A percentile compares a stretch with the other conserved stretches of the same genome.
These are phyloP conservation scores for Plantago major DNA, from an alignment of 257 asterid species.

Conservation along the genomic window DNA sequence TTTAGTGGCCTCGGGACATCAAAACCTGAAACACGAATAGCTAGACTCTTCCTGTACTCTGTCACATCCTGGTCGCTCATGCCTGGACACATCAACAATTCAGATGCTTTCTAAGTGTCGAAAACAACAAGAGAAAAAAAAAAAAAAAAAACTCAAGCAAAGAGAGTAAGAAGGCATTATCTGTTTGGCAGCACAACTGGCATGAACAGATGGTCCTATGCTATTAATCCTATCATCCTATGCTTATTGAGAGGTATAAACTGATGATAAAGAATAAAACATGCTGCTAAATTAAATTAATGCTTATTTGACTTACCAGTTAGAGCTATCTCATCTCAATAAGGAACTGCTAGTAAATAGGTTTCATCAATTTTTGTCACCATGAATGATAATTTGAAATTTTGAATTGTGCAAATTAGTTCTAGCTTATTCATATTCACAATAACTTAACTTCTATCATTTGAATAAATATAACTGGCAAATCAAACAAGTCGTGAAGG, in stretches of 20 bases:
- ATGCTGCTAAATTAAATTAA: background rate
- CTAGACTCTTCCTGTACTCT: slow-evolving; percentile 68
- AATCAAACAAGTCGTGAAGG: no score
- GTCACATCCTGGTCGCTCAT: slow-evolving; percentile 73
- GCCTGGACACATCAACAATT: slow-evolving; percentile 39
- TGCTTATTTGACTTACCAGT: no score
- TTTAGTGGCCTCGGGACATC: slow-evolving; percentile 90
- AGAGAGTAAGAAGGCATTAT: background rate
- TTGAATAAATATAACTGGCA: no score
- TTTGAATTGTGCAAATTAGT: no score
- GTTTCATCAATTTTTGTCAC: no score
- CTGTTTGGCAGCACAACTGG: background rate
- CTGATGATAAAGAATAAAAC: background rate
- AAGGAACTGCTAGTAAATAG: background rate
- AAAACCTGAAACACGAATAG: slow-evolving; percentile 89
- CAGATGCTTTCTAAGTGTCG: slow-evolving; percentile 9
- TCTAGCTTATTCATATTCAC: no score
- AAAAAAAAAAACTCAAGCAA: background rate
- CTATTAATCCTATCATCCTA: background rate
- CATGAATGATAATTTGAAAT: no score
- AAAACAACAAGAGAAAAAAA: background rate
- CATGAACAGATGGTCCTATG: background rate
- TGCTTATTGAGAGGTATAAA: background rate
- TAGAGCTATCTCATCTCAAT: background rate
- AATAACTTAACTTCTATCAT: no score